These are phyloP conservation scores for Asparagopsis taxiformis DNA, from an alignment of 31 red algal genomes.

Conservation along the genomic window DNA sequence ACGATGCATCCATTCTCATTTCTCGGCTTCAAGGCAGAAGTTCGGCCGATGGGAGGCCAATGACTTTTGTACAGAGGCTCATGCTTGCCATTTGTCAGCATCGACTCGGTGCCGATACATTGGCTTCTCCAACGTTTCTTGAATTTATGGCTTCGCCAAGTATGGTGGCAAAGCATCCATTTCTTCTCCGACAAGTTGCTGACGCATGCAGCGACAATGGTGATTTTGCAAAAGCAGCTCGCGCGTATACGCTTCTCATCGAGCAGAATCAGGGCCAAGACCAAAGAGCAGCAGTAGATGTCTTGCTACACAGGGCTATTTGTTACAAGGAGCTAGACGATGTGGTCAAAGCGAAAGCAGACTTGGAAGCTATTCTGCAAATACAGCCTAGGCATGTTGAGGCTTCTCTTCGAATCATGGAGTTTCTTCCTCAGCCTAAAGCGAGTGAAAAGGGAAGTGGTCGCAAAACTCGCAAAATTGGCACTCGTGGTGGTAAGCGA, in stretches of 20 bases:
- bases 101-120: constrained; percentile 32
- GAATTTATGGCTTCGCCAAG: constrained; percentile 56
- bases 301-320: constrained; percentile 25
- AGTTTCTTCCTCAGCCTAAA: constrained; percentile 28
- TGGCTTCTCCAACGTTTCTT: constrained; percentile 42
- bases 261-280: constrained; percentile 17
- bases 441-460: constrained; percentile 8
- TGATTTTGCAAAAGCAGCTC: constrained; percentile 28
- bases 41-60: constrained; percentile 3
- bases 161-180: constrained; percentile 22
- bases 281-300: constrained; percentile 22
- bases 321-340: constrained; percentile 35
- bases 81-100: constrained; percentile 64
- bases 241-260: constrained; percentile 31
- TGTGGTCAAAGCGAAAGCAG: constrained; percentile 18
- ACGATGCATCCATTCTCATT: constrained; percentile 23
- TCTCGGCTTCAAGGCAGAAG: constrained; percentile 11
- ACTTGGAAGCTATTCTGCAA: constrained; percentile 40
- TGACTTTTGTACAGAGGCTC: constrained; percentile 55
- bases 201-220: constrained; percentile 50
- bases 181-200: constrained; percentile 63
- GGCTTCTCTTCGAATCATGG: constrained; percentile 30
- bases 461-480: not conserved
- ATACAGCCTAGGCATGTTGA: constrained; percentile 39
- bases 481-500: too few relatives aligned